Evolutionary conservation across 1,139 yeast genomes (phyloP), one percentile per base, ranked within the genome.

Genomic region (Lodderomyces margitis): DNA sequence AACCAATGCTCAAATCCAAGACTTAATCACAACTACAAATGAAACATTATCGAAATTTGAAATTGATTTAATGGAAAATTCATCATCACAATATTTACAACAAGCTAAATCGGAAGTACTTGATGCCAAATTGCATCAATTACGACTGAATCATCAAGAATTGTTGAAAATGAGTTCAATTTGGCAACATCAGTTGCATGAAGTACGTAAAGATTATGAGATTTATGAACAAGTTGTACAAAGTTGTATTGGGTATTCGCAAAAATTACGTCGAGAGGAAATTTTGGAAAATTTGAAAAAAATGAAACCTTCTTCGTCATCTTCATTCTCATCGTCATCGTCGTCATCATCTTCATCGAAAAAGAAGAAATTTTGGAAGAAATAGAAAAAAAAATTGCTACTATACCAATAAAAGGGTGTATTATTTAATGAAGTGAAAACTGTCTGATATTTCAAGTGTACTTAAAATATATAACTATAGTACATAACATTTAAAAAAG

Each of bases 171-270:
- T 78, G 32, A 59, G 75, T 35, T 68, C 76, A 35, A 62, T 71
- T 23, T 81, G 84, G 85, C 68, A 65, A 31, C 59, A 69, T 44
- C 70, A 72, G 51, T 60, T 66, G 42, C 55, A 58, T 38, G 73
- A 64, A 24, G 66, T 73, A 11, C 64, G 66, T 45, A 70, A 69
- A 41, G 83, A 82, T 53, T 78, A 80, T 50, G 79, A 77, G 40
- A 78, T 83, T 11, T 82, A 80, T 54, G 89, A 83, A 54, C 70
- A 80, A 4, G 87, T 83, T 48, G 85, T 83, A 28, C 88, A 83
- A 57, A 81, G 80, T 49, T 64, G 82, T 48, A 81, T 83, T 28
- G 91, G 86, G 16, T 81, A 83, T 57, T 81, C 85, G 24, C 89
- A 83, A 53, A 72, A 74, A 49, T 51, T 75, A 34, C 68, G 74